phyloP scores from a whole-genome alignment of 1,284 basidiomycete species.

The Heimioporus punctisporus region DNA sequence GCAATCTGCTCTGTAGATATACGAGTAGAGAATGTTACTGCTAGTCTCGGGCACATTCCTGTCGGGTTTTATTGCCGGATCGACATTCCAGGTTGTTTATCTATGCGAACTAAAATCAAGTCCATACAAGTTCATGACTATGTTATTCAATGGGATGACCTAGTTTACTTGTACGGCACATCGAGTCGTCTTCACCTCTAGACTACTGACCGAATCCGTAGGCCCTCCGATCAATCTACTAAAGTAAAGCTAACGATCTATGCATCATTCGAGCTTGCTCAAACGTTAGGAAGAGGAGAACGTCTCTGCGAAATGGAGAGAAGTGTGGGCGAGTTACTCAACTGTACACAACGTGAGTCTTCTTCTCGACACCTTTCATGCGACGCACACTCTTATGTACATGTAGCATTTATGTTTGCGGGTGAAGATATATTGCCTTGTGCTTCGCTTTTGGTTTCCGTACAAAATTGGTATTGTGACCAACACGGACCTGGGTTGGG shows the following conservation, averaged over 20 bases:
- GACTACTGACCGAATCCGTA: not conserved
- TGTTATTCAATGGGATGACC: not conserved
- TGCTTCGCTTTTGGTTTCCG: not conserved
- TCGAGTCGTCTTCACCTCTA: not conserved
- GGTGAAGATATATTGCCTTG: not conserved
- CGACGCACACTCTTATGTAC: not conserved
- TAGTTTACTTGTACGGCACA: not conserved
- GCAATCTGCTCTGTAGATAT: not conserved
- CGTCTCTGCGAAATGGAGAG: not conserved
- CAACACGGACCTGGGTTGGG: no score
- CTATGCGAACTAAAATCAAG: not conserved
- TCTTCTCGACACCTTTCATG: not conserved
- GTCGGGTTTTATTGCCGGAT: not conserved
- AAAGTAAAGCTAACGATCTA: not conserved
- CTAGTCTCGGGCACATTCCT: not conserved
- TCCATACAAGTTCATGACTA: not conserved
- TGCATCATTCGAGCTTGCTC: not conserved
- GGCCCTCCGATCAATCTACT: not conserved
- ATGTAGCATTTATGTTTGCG: not conserved
- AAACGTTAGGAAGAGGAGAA: not conserved
- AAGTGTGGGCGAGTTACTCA: not conserved
- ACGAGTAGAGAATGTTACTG: not conserved
- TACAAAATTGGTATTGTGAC: not conserved
- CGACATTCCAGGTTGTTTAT: not conserved
- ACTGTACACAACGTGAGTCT: not conserved